Evolutionary conservation across 257 asterid species (phyloP).

Genomic region (Solanum peruvianum): DNA sequence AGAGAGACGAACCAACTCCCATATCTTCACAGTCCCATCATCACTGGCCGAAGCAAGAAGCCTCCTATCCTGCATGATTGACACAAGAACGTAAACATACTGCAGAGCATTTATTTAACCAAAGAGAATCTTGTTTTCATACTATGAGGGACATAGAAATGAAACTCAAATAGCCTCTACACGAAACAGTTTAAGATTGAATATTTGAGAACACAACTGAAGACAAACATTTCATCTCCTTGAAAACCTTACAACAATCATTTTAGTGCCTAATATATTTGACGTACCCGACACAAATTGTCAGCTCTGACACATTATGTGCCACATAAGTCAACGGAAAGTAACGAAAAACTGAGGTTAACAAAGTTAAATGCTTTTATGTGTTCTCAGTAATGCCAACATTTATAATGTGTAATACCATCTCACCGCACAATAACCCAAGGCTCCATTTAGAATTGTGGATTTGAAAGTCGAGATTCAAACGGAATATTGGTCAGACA

Average conservation of each 20-base stretch:
- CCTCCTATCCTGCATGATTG: conserved; percentile 36
- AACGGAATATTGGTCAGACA: background rate
- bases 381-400: background rate
- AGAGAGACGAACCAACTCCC: conserved; percentile 46
- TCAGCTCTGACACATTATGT: background rate
- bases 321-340: background rate
- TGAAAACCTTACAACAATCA: background rate
- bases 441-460: background rate
- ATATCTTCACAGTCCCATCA: conserved; percentile 84
- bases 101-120: background rate
- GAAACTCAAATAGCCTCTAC: background rate
- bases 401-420: background rate
- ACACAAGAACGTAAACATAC: background rate
- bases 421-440: background rate
- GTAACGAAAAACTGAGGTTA: background rate
- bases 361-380: background rate
- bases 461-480: background rate
- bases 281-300: background rate
- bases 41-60: conserved; percentile 87
- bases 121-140: background rate
- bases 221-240: background rate
- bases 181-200: background rate
- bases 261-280: background rate
- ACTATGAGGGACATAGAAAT: background rate
- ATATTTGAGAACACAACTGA: background rate